Percentiles rank a stretch among this genome's conserved stretches.
These are phyloP conservation scores for Alternaria brassicicola DNA, from an alignment of 2,329 filamentous ascomycete genomes.

Conservation along the genomic window DNA sequence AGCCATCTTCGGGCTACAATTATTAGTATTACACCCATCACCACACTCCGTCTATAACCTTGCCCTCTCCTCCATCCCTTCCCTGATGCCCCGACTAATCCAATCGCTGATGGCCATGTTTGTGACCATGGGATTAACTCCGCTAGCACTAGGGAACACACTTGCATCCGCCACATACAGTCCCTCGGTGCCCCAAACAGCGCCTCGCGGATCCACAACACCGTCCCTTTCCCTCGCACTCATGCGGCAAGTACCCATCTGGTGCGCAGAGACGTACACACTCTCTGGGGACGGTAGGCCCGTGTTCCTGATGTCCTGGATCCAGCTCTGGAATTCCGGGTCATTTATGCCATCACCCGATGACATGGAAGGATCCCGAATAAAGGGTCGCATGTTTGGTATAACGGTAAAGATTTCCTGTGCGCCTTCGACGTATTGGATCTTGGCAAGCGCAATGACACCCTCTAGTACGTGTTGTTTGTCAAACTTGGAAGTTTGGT, in stretches of 20 bases:
- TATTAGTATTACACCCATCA: background rate
- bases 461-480: slow-evolving; percentile 74
- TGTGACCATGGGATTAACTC: slow-evolving; percentile 83
- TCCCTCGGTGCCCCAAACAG: slow-evolving; percentile 68
- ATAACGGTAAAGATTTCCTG: slow-evolving; percentile 75
- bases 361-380: slow-evolving; percentile 47
- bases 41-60: slow-evolving; percentile 14
- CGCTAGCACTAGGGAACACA: slow-evolving; percentile 76
- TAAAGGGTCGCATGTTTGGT: slow-evolving; percentile 68
- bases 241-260: slow-evolving; percentile 83
- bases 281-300: slow-evolving; percentile 58
- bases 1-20: background rate
- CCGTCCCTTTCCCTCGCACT: slow-evolving; percentile 54
- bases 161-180: slow-evolving; percentile 77
- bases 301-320: slow-evolving; percentile 58
- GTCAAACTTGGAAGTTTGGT: slow-evolving; percentile 74
- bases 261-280: slow-evolving; percentile 73
- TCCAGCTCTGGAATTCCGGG: slow-evolving; percentile 66
- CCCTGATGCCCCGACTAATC: slow-evolving; percentile 40
- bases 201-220: slow-evolving; percentile 52
- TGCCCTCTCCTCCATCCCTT: slow-evolving; percentile 31
- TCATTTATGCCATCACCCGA: slow-evolving; percentile 60
- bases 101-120: slow-evolving; percentile 62
- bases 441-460: slow-evolving; percentile 72
- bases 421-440: slow-evolving; percentile 79